Base-by-base conservation (phyloP, 2,329 filamentous ascomycete genomes). In the Mycosphaerella arachidis region DNA sequence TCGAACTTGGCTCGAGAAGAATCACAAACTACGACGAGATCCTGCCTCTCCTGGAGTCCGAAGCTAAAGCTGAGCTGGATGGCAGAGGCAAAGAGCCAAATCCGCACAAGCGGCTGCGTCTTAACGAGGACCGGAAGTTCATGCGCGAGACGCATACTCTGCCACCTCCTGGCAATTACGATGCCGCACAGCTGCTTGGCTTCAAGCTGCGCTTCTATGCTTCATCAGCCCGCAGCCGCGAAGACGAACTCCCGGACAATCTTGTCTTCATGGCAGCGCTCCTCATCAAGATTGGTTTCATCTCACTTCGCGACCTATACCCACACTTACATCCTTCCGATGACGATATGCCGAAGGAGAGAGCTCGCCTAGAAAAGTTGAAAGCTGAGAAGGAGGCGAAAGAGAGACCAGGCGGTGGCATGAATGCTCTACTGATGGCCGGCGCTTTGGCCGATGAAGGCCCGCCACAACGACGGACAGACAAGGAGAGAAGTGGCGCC, bases 191-290 rank as follows among this genome's bases (percentile, higher is more conserved):
- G 73, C 83, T 99, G 3, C 86, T 99, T 13, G 94, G 94, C 4
- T 99, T 99, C 82, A 99, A 99, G 76, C 83, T 99, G 54, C 90
- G 91, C 13, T 99, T 96, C 74, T 99, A 99, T 72, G 89, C 91
- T 45, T 95, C 91, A 0, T 81, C 87, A 30, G 86, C 89, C 37
- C 85, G 93, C 58, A 86, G 90, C 61, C 83, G 86, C 56, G 79
- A 83, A 1, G 94, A 97, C 69, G 82, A 87, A 2, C 81, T 97
- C 1, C 94, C 94, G 0, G 90, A 94, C 43, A 99, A 99, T 68
- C 81, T 99, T 3, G 91, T 97, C 31, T 96, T 94, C 67, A 83
- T 99, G 18, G 89, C 92, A 0, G 92, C 94, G 1, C 83, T 97
- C 35, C 84, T 99, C 31, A 92, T 99, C 76, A 99, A 99, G 76